These are phyloP conservation scores for Nepenthes alata DNA, from an alignment of 179 eudicot genomes.

Conservation along the genomic window DNA sequence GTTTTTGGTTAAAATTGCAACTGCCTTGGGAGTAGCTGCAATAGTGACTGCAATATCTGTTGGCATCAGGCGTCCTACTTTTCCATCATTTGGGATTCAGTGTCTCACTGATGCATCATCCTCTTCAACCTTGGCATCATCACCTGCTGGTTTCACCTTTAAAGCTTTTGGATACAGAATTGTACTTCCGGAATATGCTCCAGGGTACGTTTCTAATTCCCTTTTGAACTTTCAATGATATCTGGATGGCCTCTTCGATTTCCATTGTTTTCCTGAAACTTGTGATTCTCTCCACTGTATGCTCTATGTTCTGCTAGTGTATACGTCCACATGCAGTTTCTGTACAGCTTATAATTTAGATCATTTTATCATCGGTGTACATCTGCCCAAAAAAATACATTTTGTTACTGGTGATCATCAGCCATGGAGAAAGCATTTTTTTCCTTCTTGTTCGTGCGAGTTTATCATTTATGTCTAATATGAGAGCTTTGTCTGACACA, in stretches of 20 bases:
- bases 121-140: constrained; percentile 32
- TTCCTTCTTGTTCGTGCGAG: too few relatives aligned
- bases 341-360: too few relatives aligned
- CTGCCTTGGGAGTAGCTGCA: constrained; percentile 59
- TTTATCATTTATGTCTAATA: too few relatives aligned
- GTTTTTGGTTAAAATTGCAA: constrained; percentile 53
- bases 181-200: constrained; percentile 70
- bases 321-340: too few relatives aligned
- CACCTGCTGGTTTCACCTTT: constrained; percentile 52
- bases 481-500: too few relatives aligned
- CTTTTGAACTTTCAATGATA: background rate
- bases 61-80: constrained; percentile 29
- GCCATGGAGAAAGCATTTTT: too few relatives aligned
- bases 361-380: too few relatives aligned
- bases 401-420: too few relatives aligned
- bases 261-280: background rate
- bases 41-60: constrained; percentile 50
- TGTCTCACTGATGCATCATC: constrained; percentile 38
- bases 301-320: too few relatives aligned
- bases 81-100: constrained; percentile 44
- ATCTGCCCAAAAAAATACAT: too few relatives aligned
- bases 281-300: too few relatives aligned
- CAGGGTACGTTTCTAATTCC: constrained; percentile 43
- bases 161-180: constrained; percentile 59
- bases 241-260: background rate